These are phyloP conservation scores for Cyclanthera cordifolia DNA, from an alignment of 306 rosid species.

Conservation along the genomic window DNA sequence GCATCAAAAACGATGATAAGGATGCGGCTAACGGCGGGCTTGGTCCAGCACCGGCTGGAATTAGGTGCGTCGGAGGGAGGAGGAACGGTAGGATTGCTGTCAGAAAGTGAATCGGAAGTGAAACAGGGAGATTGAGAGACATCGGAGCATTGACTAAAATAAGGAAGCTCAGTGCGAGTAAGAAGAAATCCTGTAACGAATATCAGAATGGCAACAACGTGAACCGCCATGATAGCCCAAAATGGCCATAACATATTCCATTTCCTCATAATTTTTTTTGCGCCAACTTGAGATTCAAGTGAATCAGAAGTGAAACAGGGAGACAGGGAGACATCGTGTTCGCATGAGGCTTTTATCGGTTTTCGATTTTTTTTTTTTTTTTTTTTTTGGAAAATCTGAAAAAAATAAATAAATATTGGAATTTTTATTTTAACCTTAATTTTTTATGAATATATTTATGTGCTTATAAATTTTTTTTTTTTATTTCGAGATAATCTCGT, in stretches of 20 bases:
- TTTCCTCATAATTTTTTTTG: constrained; percentile 17
- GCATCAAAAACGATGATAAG: constrained; percentile 73
- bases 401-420: too few relatives aligned
- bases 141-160: constrained; percentile 60
- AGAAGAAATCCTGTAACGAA: constrained; percentile 84
- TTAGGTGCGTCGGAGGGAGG: constrained; percentile 3
- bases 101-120: constrained; percentile 13
- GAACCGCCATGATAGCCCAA: constrained; percentile 54
- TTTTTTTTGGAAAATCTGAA: too few relatives aligned
- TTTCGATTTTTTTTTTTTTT: too few relatives aligned
- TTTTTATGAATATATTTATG: too few relatives aligned
- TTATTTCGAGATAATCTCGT: too few relatives aligned
- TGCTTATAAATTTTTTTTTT: too few relatives aligned
- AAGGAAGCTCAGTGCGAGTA: constrained; percentile 86
- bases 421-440: too few relatives aligned
- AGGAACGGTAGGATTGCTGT: not conserved
- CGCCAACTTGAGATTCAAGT: not conserved
- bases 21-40: constrained; percentile 51
- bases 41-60: constrained; percentile 52
- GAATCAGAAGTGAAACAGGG: not conserved
- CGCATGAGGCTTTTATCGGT: too few relatives aligned
- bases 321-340: too few relatives aligned
- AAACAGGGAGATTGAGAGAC: constrained; percentile 52
- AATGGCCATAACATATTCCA: constrained; percentile 41
- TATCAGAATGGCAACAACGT: constrained; percentile 41